Percentiles rank a stretch among this genome's conserved stretches.
These are phyloP conservation scores for Fusarium verticillioides DNA, from an alignment of 2,329 filamentous ascomycete genomes.

Conservation along the genomic window DNA sequence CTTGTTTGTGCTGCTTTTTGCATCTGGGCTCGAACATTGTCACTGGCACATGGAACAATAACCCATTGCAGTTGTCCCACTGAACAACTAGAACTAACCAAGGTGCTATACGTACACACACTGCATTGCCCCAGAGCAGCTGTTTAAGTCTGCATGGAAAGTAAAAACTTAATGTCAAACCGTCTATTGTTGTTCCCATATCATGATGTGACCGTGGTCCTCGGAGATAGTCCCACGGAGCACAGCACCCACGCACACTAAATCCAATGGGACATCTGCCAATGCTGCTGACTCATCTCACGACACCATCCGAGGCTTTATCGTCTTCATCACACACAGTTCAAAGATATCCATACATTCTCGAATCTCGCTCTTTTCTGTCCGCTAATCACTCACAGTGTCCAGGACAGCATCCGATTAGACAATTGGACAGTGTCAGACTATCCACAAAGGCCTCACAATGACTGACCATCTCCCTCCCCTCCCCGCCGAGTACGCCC, in stretches of 20 bases:
- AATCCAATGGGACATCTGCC: conserved; percentile 34
- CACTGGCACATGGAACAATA: conserved; percentile 6
- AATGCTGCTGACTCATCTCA: conserved; percentile 44
- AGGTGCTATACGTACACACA: not conserved
- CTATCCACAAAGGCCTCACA: not conserved
- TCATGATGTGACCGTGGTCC: not conserved
- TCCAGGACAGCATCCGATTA: not conserved
- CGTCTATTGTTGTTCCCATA: not conserved
- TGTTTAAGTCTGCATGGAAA: not conserved
- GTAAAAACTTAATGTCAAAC: not conserved
- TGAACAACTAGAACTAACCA: not conserved
- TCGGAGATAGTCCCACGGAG: not conserved
- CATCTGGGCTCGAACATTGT: not conserved
- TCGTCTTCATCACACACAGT: not conserved
- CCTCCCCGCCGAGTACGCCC: conserved; percentile 55
- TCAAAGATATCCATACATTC: not conserved
- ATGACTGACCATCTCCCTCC: conserved; percentile 42
- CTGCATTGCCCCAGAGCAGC: not conserved
- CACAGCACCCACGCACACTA: not conserved
- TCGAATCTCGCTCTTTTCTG: not conserved
- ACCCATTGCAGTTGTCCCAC: not conserved
- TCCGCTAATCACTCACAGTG: not conserved
- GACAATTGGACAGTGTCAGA: not conserved
- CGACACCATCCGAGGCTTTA: conserved; percentile 8
- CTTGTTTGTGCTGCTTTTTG: not conserved